Evolutionary conservation across 2,329 filamentous ascomycete species (phyloP), one percentile per base, ranked within the genome.

Genomic region (Gaeumannomyces tritici): DNA sequence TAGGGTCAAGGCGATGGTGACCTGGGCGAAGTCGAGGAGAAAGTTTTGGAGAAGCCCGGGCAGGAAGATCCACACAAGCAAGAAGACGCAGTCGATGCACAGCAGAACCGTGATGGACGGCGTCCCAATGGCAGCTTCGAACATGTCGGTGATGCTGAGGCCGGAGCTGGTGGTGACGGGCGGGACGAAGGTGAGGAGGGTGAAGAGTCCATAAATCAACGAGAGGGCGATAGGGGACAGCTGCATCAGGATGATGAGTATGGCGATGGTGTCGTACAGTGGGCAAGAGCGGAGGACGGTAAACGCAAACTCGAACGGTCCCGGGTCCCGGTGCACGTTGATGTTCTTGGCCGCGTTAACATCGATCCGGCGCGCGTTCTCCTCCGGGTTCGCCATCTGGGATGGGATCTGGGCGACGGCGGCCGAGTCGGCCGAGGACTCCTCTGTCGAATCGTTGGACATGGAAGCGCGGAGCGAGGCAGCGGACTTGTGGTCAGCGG

Each of bases 201-300:
- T 92, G 76, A 97, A 98, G 67, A 96, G 84, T 72, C 92, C 88
- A 75, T 97, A 96, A 70, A 96, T 91, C 73, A 91, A 82, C 66
- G 92, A 93, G 70, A 97, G 83, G 63, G 93, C 87, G 70, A 93
- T 88, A 27, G 93, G 91, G 33, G 93, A 93, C 12, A 97, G 86
- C 73, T 96, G 93, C 76, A 97, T 89, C 68, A 98, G 85, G 70
- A 97, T 90, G 76, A 97, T 96, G 74, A 98, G 86, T 71, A 98
- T 96, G 73, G 93, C 92, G 76, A 97, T 91, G 65, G 93, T 96
- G 77, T 98, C 93, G 77, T 91, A 90, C 72, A 96, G 86, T 62
- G 93, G 93, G 70, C 93, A 93, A 61, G 92, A 91, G 70, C 87
- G 87, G 73, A 98, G 85, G 69, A 98, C 93, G 62, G 92, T 96